Percentiles rank a stretch among this genome's conserved stretches.
Conservation (phyloP, 225 moss, liverwort and hornwort species). For the Pleurozium schreberi region DNA sequence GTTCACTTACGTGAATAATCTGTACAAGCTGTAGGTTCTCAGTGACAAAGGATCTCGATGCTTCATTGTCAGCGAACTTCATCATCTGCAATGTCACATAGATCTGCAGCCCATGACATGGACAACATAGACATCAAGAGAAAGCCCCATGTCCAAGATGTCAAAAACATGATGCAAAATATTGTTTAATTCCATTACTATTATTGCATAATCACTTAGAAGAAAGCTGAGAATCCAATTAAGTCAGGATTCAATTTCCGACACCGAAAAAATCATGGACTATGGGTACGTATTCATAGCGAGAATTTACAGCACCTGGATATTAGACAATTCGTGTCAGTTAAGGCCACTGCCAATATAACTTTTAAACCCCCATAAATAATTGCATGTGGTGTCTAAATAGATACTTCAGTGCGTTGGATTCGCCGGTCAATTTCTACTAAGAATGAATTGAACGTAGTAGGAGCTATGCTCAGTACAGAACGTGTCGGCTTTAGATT, state of each 20-base stretch:
- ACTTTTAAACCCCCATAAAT: not conserved
- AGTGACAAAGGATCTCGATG: conserved; percentile 52
- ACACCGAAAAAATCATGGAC: not conserved
- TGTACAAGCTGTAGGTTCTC: conserved; percentile 53
- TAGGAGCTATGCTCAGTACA: not conserved
- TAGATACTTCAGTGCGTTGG: not conserved
- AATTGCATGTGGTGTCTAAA: not conserved
- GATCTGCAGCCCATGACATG: conserved; percentile 24
- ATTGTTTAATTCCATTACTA: not conserved
- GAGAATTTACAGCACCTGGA: not conserved
- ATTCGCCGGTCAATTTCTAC: not conserved
- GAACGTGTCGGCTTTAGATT: not conserved
- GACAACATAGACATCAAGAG: not conserved
- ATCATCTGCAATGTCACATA: conserved; percentile 59
- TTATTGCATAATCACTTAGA: not conserved
- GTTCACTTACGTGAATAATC: conserved; percentile 52
- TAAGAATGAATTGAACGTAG: not conserved
- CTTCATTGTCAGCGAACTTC: conserved; percentile 42
- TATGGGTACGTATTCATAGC: not conserved
- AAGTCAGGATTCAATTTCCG: not conserved
- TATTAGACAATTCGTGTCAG: not conserved
- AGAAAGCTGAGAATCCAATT: not conserved
- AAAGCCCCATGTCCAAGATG: not conserved
- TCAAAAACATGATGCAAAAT: not conserved
- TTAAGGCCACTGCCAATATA: not conserved